Conservation (phyloP, 306 rosid species). For the Cercis canadensis region DNA sequence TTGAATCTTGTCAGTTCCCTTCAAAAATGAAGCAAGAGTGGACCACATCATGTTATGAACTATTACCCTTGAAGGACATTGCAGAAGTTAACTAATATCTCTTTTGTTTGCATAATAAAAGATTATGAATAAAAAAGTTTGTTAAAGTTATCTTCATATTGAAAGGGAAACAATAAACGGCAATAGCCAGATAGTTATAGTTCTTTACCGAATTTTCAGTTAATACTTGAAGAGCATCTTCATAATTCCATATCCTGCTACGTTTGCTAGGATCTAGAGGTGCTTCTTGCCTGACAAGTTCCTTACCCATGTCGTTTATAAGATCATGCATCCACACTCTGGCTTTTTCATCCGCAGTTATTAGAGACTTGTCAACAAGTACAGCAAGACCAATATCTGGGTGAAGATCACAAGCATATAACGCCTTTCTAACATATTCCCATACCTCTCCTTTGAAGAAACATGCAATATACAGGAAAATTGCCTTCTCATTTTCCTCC, state of each 20-base stretch:
- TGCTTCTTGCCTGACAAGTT: slow-evolving; percentile 47
- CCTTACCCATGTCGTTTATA: slow-evolving; percentile 48
- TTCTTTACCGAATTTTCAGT: slow-evolving; percentile 38
- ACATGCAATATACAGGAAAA: slow-evolving; percentile 44
- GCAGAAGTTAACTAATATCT: neutral
- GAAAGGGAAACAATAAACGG: neutral
- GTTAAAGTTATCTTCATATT: no score
- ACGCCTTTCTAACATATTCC: slow-evolving; percentile 10
- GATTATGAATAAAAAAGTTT: neutral
- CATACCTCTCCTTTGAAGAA: slow-evolving; percentile 36
- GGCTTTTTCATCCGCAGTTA: slow-evolving; percentile 20
- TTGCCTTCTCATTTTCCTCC: slow-evolving; percentile 41
- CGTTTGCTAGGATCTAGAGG: slow-evolving; percentile 39
- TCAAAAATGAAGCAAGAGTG: neutral
- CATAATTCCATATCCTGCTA: slow-evolving; percentile 47
- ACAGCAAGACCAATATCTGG: slow-evolving; percentile 37
- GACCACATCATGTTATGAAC: neutral
- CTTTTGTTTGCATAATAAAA: neutral
- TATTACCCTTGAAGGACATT: neutral
- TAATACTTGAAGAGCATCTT: slow-evolving; percentile 41
- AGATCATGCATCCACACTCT: slow-evolving; percentile 39
- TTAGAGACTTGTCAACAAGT: slow-evolving; percentile 41
- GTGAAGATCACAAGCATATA: slow-evolving; percentile 34
- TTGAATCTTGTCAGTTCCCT: slow-evolving; percentile 44
- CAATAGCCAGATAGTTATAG: neutral